Evolutionary conservation across 306 rosid genomes (phyloP), one percentile per base, ranked within the genome.

Genomic region (Spatholobus suberectus): DNA sequence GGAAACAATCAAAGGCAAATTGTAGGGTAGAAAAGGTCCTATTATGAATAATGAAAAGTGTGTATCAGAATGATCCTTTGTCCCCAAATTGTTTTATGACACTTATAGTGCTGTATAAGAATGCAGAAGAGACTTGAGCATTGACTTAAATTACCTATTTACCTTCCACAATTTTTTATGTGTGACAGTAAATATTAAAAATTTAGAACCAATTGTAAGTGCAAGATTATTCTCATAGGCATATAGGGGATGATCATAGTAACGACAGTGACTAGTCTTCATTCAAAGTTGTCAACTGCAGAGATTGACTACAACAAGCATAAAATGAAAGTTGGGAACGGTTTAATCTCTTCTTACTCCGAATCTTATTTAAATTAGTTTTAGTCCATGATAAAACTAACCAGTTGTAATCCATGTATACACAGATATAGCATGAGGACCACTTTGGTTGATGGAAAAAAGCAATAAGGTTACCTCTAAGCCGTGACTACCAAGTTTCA

Each of bases 401-500:
- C 6, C 8, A 18, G 26, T n/a, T n/a, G n/a, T n/a, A n/a, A n/a
- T n/a, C n/a, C n/a, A n/a, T n/a, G n/a, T n/a, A n/a, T n/a, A n/a
- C 40, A 27, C 26, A 29, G 26, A 17, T 3, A 43, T 29, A 0
- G 32, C 9, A 0, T n/a, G n/a, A n/a, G n/a, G n/a, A n/a, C n/a
- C n/a, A n/a, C n/a, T n/a, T n/a, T n/a, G n/a, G n/a, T 54, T 72
- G 32, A 34, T 73, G 21, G 55, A n/a, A 24, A 35, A 58, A 26
- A n/a, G 29, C 40, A 72, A n/a, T n/a, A 8, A 11, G 63, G 34
- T 63, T 79, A 91, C 95, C 95, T 92, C 91, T 49, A 94, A 81
- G 66, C 97, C 98, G 65, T 91, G 97, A 67, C 59, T 91, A 8
- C 96, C 98, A 62, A 90, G 85, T 75, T 91, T 92, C 59, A 94